Conservation (phyloP, 2,329 filamentous ascomycete species). For the Xenoacremonium recifei region DNA sequence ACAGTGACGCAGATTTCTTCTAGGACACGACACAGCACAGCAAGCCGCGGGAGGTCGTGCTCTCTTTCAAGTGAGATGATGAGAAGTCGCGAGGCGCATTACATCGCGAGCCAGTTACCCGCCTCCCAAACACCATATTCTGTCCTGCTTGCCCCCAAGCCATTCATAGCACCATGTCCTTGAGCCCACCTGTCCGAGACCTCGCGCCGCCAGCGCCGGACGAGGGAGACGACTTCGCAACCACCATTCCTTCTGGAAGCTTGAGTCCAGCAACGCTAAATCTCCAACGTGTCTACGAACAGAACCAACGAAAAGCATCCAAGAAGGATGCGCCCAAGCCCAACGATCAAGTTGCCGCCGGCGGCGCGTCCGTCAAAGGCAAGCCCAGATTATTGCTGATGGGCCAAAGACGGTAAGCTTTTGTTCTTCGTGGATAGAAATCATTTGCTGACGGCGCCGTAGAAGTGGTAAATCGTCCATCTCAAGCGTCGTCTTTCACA, state of each 20-base stretch:
- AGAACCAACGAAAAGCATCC: conserved; percentile 54
- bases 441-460: not conserved
- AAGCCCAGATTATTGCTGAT: conserved; percentile 89
- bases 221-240: conserved; percentile 27
- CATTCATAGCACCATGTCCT: conserved; percentile 26
- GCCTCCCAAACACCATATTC: not conserved
- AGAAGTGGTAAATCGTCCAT: conserved; percentile 99
- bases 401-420: conserved; percentile 82
- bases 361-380: conserved; percentile 52
- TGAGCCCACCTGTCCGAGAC: conserved; percentile 31
- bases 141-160: not conserved
- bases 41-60: not conserved
- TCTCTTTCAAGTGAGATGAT: conserved; percentile 1
- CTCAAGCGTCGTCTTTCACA: conserved; percentile 98
- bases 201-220: conserved; percentile 21
- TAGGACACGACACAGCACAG: too few relatives aligned
- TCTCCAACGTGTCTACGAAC: conserved; percentile 60
- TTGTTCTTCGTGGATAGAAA: not conserved
- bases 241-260: conserved; percentile 31
- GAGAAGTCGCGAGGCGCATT: not conserved
- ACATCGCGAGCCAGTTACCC: not conserved
- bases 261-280: conserved; percentile 61
- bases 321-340: conserved; percentile 48
- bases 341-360: conserved; percentile 40
- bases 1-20: too few relatives aligned